Evolutionary conservation across 1,284 basidiomycete species (phyloP).

Genomic region (Butyriboletus regius): DNA sequence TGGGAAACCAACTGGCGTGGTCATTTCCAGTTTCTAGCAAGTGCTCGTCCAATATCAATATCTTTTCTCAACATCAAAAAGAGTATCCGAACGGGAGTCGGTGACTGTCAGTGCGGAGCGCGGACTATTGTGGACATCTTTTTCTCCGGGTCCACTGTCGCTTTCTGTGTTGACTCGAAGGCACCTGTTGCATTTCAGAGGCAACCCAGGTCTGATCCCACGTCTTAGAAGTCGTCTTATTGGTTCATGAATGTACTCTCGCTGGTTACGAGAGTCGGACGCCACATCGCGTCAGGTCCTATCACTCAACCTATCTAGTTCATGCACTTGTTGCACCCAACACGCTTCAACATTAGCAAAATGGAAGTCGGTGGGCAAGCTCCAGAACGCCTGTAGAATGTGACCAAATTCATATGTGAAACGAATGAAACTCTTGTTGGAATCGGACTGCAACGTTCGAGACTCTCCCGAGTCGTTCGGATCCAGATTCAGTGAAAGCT

Average conservation of each 20-base stretch:
- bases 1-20: slow-evolving; percentile 17
- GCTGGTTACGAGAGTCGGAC: background rate
- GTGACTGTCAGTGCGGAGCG: background rate
- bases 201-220: background rate
- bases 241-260: background rate
- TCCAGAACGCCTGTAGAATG: background rate
- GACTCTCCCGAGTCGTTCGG: background rate
- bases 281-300: background rate
- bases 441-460: background rate
- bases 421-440: background rate
- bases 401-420: slow-evolving; percentile 1
- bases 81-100: background rate
- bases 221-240: background rate
- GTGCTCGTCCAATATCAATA: background rate
- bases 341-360: background rate
- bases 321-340: background rate
- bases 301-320: background rate
- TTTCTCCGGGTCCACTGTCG: background rate
- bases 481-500: background rate
- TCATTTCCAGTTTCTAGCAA: slow-evolving; percentile 10
- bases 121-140: background rate
- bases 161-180: background rate
- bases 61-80: slow-evolving; percentile 3
- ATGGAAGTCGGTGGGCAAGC: slow-evolving; percentile 8
- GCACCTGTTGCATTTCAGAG: background rate